phyloP scores from a whole-genome alignment of 306 rosid species.

The Carpinus fangiana region DNA sequence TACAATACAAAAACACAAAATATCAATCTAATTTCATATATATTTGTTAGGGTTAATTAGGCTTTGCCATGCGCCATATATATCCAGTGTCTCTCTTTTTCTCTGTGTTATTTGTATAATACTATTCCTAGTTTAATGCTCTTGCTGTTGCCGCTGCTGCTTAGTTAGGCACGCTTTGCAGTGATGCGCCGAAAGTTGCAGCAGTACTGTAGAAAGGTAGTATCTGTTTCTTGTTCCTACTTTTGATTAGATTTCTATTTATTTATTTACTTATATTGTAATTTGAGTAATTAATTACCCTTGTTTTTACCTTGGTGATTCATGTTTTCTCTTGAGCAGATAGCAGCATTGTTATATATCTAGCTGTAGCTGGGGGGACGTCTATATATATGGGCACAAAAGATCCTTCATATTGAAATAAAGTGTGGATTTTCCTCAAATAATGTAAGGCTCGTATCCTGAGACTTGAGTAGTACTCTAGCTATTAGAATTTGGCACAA shows the following conservation, averaged over 20 bases:
- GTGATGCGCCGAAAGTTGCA: conserved; percentile 50
- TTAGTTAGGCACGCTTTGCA: conserved; percentile 73
- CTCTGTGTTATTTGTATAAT: conserved; percentile 9
- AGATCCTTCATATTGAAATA: neutral
- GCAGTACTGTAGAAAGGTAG: conserved; percentile 32
- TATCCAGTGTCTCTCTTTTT: neutral
- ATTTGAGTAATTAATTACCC: conserved; percentile 12
- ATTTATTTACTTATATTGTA: neutral
- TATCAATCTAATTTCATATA: conserved; percentile 7
- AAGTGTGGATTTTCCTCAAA: too few species aligned
- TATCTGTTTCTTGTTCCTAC: conserved; percentile 18
- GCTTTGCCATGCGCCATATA: neutral
- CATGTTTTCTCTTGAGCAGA: neutral
- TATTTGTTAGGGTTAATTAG: neutral
- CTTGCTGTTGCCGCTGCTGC: conserved; percentile 41
- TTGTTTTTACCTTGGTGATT: conserved; percentile 10
- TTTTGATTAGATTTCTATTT: conserved; percentile 1
- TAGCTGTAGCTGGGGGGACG: neutral
- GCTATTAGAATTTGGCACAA: too few species aligned
- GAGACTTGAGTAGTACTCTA: too few species aligned
- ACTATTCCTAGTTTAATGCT: conserved; percentile 32
- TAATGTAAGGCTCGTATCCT: too few species aligned
- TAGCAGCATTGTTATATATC: neutral
- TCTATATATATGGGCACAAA: neutral
- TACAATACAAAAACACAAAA: conserved; percentile 37